Evolutionary conservation across 495 filamentous ascomycete species (phyloP), one percentile per base, ranked within the genome.

Genomic region (Tuber microsphaerosporum): DNA sequence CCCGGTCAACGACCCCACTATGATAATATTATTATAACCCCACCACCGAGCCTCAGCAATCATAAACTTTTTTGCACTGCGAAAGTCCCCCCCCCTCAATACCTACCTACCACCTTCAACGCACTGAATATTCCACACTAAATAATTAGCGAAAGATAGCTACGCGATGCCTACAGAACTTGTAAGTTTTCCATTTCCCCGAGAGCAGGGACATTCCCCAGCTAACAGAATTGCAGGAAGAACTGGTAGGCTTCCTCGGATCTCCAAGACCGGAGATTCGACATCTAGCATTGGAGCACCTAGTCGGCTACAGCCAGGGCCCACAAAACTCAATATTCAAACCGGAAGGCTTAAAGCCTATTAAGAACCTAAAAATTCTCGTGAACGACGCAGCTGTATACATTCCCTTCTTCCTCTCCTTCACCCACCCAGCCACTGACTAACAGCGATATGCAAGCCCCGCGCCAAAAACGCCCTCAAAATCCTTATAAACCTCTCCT

Each of bases 391-490:
- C 94, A 80, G 85, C 88, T 44, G 93, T 94, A 86, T 83, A 89
- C 42, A 73, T 69, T 51, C 77, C 39, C 74, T 73, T 16, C 34
- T 42, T 46, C 20, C 31, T 20, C 20, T 17, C 34, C 20, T 20
- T 9, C 20, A 19, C 20, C 19, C 20, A 48, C 43, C 45, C 26
- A 42, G 19, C 22, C 42, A 43, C 42, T 43, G 10, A 74, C 37
- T 74, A 42, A 71, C 31, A 43, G 17, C 79, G 9, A 26, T 2
- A 26, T 2, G 26, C 22, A 56, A 97, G 93, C 88, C 91, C 80
- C 97, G 97, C 75, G 92, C 94, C 34, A 93, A 93, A 80, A 91
- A 97, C 87, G 94, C 91, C n/a, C 84, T 98, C 75, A 95, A 90
- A 16, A 97, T 97, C 71, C 88, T 99, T 65, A 90, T 98, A 83